Base-by-base conservation (phyloP, 2,329 filamentous ascomycete species). In the Cercospora sp. region DNA sequence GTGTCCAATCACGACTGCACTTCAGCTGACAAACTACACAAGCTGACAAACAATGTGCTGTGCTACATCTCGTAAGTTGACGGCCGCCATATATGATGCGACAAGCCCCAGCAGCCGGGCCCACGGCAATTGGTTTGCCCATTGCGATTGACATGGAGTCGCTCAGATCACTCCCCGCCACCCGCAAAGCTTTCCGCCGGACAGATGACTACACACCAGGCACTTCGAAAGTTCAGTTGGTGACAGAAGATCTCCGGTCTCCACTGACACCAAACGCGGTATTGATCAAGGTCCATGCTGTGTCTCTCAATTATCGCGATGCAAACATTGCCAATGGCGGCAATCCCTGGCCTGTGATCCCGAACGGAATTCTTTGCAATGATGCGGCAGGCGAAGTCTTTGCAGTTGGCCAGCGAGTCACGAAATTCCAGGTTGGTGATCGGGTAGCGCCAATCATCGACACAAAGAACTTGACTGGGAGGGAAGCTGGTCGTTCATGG, bases 291-390 rank as follows among this genome's bases (percentile, higher is more conserved):
- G 78, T 86, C 26, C 79, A 79, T 39, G 79, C 84, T 20, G 82
- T 85, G 1, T 83, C 83, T 6, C 77, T 86, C 58, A 86, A 86
- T 70, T 86, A 84, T 72, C 80, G 83, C 42, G 84, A 87, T 70
- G 81, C 69, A 57, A 72, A 77, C 18, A 79, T 79, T 62, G 69
- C 70, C 3, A 70, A 76, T 53, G 78, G 77, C n/a, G 68, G 70
- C 9, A 78, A 79, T 51, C 75, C 77, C 18, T 72, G 69, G 60
- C 78, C 76, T 2, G 74, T 70, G 1, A 76, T 68, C 16, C 73
- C 73, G 2, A 66, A 70, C 5, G 70, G 72, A 1, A 73, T 80
- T 16, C 75, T 75, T 20, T 76, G 78, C 53, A 75, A 76, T 16
- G 78, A 79, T 65, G 78, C 76, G 42, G 73, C 75, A 7, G 78